These are phyloP conservation scores for Phytophthora uliginosa DNA, from an alignment of 352 stramenopile species.

Conservation along the genomic window DNA sequence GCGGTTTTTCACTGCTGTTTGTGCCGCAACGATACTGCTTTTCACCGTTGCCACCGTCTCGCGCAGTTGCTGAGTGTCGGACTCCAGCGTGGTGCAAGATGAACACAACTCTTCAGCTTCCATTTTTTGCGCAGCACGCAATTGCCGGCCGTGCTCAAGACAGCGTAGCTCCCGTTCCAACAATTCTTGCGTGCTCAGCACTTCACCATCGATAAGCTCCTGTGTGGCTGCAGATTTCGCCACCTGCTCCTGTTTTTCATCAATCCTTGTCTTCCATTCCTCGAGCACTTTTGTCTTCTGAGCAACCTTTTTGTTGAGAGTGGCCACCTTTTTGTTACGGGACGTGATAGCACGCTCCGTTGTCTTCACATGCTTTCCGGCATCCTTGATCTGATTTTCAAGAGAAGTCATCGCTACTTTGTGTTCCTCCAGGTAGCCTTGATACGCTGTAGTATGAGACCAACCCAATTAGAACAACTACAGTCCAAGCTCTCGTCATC, in stretches of 20 bases:
- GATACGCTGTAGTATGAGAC: background rate
- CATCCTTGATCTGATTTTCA: slow-evolving; percentile 34
- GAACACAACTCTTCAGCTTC: slow-evolving; percentile 31
- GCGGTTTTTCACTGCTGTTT: slow-evolving; percentile 46
- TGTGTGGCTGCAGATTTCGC: slow-evolving; percentile 27
- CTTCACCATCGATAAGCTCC: slow-evolving; percentile 34
- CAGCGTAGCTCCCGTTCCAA: slow-evolving; percentile 22
- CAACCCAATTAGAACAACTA: background rate
- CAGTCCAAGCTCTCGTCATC: background rate
- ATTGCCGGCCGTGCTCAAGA: slow-evolving; percentile 18
- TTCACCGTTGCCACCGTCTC: slow-evolving; percentile 15
- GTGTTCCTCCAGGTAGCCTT: slow-evolving; percentile 14
- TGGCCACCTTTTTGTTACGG: slow-evolving; percentile 30
- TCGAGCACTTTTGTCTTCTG: slow-evolving; percentile 31
- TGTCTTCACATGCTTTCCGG: slow-evolving; percentile 31
- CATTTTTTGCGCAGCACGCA: slow-evolving; percentile 19
- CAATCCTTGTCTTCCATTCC: slow-evolving; percentile 28
- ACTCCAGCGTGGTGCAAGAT: slow-evolving; percentile 30
- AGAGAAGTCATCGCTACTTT: slow-evolving; percentile 27
- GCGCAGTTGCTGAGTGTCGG: slow-evolving; percentile 21
- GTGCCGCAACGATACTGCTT: slow-evolving; percentile 12
- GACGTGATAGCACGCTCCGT: slow-evolving; percentile 32
- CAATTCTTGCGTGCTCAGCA: slow-evolving; percentile 12
- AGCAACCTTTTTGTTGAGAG: slow-evolving; percentile 34
- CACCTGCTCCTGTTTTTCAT: slow-evolving; percentile 25